Conservation (phyloP, 768 basidiomycete species). For the Tylopilus vinaceipallidus region DNA sequence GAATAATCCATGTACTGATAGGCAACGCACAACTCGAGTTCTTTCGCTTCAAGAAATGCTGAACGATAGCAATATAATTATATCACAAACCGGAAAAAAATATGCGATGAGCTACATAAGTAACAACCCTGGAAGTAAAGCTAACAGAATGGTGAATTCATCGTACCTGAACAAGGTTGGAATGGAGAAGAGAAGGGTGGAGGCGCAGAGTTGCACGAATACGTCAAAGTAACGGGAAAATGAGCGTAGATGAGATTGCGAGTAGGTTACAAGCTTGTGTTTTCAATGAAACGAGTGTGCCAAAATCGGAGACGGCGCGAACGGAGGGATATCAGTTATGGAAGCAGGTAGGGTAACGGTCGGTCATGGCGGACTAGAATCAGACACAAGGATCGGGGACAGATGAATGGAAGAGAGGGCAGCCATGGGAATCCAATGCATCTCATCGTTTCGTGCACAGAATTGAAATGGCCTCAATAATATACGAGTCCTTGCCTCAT, state of each 20-base stretch:
- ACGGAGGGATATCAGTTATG: constrained; percentile 31
- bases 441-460: constrained; percentile 24
- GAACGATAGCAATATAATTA: constrained; percentile 37
- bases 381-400: constrained; percentile 21
- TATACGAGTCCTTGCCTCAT: no score
- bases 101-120: constrained; percentile 33
- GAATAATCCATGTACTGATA: neutral
- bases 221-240: constrained; percentile 25
- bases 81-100: constrained; percentile 39
- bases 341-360: constrained; percentile 29
- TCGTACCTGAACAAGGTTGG: constrained; percentile 15
- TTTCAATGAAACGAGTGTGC: constrained; percentile 27
- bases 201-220: constrained; percentile 10
- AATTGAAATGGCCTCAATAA: constrained; percentile 23
- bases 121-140: constrained; percentile 28
- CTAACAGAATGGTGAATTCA: constrained; percentile 18
- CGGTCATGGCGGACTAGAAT: constrained; percentile 18
- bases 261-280: constrained; percentile 33
- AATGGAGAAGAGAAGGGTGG: constrained; percentile 11
- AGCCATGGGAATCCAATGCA: constrained; percentile 28
- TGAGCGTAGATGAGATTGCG: constrained; percentile 32
- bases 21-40: neutral
- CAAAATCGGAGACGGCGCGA: constrained; percentile 17
- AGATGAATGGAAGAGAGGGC: constrained; percentile 14
- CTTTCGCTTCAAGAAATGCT: neutral